Conservation (phyloP, 1,284 basidiomycete species). For the Volvariella surrecta region DNA sequence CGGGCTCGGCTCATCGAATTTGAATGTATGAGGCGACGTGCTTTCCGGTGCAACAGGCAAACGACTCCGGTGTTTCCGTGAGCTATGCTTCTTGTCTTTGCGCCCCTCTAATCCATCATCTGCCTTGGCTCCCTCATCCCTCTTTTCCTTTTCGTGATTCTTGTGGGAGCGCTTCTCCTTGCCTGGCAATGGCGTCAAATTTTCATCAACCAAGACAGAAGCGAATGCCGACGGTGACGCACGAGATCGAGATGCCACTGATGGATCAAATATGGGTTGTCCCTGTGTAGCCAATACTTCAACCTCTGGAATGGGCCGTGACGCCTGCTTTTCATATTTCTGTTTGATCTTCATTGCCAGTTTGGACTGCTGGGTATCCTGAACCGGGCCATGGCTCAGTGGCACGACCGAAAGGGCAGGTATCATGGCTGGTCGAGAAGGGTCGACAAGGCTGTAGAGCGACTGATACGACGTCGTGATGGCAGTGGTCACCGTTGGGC, state of each 20-base stretch:
- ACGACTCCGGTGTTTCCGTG: slow-evolving; percentile 15
- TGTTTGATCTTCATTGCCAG: slow-evolving; percentile 61
- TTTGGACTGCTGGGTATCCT: slow-evolving; percentile 46
- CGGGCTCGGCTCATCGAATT: slow-evolving; percentile 79
- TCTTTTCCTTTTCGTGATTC: slow-evolving; percentile 16
- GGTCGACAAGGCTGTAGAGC: slow-evolving; percentile 44
- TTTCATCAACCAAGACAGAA: slow-evolving; percentile 56
- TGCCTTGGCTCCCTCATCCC: slow-evolving; percentile 11
- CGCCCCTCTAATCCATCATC: slow-evolving; percentile 1
- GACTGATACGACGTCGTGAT: slow-evolving; percentile 73
- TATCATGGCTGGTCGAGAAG: slow-evolving; percentile 25
- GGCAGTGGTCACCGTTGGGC: slow-evolving; percentile 65
- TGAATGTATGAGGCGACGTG: slow-evolving; percentile 35
- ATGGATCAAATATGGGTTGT: slow-evolving; percentile 48
- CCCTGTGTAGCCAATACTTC: slow-evolving; percentile 31
- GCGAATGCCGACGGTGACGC: slow-evolving; percentile 72
- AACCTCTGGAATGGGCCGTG: slow-evolving; percentile 10
- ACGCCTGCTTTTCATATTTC: slow-evolving; percentile 28
- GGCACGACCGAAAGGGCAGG: slow-evolving; percentile 34
- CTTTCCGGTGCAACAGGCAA: slow-evolving; percentile 22
- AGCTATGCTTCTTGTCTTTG: slow-evolving; percentile 14
- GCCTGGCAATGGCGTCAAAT: slow-evolving; percentile 21
- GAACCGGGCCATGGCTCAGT: slow-evolving; percentile 16
- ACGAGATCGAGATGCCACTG: slow-evolving; percentile 40
- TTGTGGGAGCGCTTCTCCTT: slow-evolving; percentile 23